phyloP scores from a whole-genome alignment of 495 filamentous ascomycete genomes.

The Astrothelium subdiscretum region DNA sequence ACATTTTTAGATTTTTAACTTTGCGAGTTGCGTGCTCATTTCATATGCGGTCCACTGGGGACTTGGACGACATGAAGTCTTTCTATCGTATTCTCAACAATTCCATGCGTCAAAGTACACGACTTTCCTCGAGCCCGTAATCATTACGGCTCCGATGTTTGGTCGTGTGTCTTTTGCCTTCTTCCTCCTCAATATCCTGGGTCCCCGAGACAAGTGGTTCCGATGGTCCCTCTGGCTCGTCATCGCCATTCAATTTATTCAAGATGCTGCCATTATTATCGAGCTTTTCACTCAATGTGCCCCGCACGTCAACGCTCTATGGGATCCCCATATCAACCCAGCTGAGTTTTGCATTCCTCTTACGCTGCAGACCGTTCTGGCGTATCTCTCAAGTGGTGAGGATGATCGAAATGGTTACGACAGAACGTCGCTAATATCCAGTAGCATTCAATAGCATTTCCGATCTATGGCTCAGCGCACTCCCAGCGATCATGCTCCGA shows the following conservation, averaged over 20 bases:
- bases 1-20: neutral
- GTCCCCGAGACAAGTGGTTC: neutral
- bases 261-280: neutral
- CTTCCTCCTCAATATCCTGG: neutral
- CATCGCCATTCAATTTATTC: neutral
- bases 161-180: neutral
- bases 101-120: neutral
- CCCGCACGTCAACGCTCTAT: neutral
- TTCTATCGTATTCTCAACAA: neutral
- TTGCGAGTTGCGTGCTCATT: neutral
- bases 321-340: neutral
- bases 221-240: neutral
- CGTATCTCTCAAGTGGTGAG: neutral
- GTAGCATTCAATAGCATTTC: neutral
- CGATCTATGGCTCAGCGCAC: neutral
- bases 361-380: neutral
- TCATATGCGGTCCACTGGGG: neutral
- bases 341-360: neutral
- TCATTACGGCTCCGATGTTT: neutral
- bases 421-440: neutral
- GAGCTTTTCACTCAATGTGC: neutral
- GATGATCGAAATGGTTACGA: neutral
- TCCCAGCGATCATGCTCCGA: neutral
- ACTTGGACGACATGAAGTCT: neutral
- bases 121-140: neutral